Evolutionary conservation across 2,329 filamentous ascomycete genomes (phyloP).

Genomic region (Claviceps fusiformis): DNA sequence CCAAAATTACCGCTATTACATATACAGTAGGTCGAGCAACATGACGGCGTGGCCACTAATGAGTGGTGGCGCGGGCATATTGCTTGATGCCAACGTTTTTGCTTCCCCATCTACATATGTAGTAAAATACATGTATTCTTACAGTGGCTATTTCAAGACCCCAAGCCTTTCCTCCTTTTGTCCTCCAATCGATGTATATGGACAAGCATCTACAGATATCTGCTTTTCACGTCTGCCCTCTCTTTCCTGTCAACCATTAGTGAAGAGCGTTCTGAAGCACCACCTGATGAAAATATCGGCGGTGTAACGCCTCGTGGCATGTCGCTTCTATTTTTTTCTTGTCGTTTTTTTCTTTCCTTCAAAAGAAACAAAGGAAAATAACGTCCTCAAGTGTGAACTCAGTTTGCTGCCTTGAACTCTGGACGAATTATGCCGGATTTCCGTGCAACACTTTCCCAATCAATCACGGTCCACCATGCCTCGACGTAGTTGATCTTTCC

Average conservation of each 20-base stretch:
- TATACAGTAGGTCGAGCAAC: too few species aligned
- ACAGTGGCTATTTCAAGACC: conserved; percentile 5
- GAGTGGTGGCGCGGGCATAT: background rate
- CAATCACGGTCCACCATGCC: conserved; percentile 75
- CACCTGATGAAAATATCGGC: background rate
- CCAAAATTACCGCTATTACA: too few species aligned
- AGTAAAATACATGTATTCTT: conserved; percentile 1
- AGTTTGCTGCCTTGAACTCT: conserved; percentile 17
- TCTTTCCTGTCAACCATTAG: background rate
- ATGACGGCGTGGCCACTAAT: too few species aligned
- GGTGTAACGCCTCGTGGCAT: background rate
- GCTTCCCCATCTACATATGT: background rate
- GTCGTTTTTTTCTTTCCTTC: too few species aligned
- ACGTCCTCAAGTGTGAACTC: background rate
- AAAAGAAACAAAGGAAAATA: background rate
- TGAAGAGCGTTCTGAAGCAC: background rate
- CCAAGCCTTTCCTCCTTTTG: background rate
- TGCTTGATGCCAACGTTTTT: background rate
- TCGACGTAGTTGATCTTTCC: conserved; percentile 67
- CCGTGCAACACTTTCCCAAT: conserved; percentile 64
- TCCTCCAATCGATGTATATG: background rate
- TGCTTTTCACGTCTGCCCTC: background rate
- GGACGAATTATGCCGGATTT: conserved; percentile 20
- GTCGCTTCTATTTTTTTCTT: background rate
- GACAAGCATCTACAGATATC: background rate